These are phyloP conservation scores for Chaetomiaceae sp. DNA, from an alignment of 2,329 filamentous ascomycete genomes.

Conservation along the genomic window DNA sequence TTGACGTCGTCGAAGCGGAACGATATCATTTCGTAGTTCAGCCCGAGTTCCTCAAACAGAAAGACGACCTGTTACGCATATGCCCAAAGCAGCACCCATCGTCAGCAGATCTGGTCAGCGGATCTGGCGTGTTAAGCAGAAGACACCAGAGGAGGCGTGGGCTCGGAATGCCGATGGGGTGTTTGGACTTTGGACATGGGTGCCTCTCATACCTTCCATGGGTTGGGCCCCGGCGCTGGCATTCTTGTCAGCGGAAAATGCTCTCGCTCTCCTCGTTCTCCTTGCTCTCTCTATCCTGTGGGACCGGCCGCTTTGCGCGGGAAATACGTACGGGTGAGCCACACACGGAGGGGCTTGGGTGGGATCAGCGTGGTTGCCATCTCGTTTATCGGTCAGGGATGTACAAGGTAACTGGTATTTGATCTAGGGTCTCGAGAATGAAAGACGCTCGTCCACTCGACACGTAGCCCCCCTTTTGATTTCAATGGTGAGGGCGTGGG, in stretches of 20 bases:
- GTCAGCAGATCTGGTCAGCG: too few relatives aligned
- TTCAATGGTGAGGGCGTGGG: neutral
- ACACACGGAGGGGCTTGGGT: conserved; percentile 12
- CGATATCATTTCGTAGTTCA: conserved; percentile 28
- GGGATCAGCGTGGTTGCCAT: conserved; percentile 5
- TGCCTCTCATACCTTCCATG: conserved; percentile 24
- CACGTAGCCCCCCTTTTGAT: too few relatives aligned
- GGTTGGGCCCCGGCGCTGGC: conserved; percentile 10
- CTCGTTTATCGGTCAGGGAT: neutral
- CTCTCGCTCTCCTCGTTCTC: too few relatives aligned
- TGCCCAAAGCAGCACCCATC: neutral
- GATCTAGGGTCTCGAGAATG: neutral
- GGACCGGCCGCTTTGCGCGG: too few relatives aligned
- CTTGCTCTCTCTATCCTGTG: neutral
- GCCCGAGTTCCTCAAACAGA: conserved; percentile 30
- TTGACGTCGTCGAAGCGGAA: conserved; percentile 31
- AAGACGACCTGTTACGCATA: conserved; percentile 21
- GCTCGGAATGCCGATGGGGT: too few relatives aligned
- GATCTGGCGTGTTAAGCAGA: too few relatives aligned
- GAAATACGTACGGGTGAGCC: conserved; percentile 11
- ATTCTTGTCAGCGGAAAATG: neutral
- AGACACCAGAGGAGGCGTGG: too few relatives aligned
- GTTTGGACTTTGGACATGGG: neutral
- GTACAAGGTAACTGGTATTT: neutral
- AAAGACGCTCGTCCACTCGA: too few relatives aligned